Conservation (phyloP, 371 early-diverging fungal species). For the Haplosporangium sp. region DNA sequence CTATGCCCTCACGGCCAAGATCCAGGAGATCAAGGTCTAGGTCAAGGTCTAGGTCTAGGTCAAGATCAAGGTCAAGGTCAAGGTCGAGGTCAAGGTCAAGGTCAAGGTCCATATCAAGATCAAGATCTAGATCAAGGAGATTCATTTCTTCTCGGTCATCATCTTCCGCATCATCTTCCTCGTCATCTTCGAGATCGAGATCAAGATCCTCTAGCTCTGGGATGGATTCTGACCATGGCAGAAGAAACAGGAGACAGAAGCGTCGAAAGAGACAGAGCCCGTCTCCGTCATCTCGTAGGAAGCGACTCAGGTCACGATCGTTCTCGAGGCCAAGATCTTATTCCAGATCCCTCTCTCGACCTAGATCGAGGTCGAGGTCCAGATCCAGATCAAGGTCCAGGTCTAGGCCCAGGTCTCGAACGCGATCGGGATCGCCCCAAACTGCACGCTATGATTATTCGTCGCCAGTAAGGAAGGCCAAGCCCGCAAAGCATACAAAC, state of each 20-base stretch:
- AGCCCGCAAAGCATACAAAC: no score
- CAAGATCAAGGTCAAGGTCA: conserved; percentile 6
- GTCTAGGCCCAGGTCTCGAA: not conserved
- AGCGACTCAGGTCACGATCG: not conserved
- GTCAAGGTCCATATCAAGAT: conserved; percentile 6
- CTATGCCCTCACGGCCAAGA: conserved; percentile 22
- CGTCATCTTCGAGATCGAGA: conserved; percentile 5
- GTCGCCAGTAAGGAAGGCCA: no score
- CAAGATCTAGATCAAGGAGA: not conserved
- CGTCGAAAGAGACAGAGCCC: no score
- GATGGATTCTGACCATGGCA: not conserved
- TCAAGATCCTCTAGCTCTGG: not conserved
- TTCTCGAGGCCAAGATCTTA: not conserved
- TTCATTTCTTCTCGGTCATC: not conserved
- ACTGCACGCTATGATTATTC: not conserved
- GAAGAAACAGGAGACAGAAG: not conserved
- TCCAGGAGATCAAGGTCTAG: conserved; percentile 9
- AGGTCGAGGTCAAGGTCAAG: conserved; percentile 4
- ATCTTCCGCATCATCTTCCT: not conserved
- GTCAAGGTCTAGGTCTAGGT: conserved; percentile 10
- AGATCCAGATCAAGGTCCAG: conserved; percentile 3
- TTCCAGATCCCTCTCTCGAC: not conserved
- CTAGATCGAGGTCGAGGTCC: conserved; percentile 2
- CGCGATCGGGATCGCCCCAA: conserved; percentile 3
- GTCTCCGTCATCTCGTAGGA: no score